phyloP scores from a whole-genome alignment of 2,329 filamentous ascomycete species.

The Daldinia sp. region DNA sequence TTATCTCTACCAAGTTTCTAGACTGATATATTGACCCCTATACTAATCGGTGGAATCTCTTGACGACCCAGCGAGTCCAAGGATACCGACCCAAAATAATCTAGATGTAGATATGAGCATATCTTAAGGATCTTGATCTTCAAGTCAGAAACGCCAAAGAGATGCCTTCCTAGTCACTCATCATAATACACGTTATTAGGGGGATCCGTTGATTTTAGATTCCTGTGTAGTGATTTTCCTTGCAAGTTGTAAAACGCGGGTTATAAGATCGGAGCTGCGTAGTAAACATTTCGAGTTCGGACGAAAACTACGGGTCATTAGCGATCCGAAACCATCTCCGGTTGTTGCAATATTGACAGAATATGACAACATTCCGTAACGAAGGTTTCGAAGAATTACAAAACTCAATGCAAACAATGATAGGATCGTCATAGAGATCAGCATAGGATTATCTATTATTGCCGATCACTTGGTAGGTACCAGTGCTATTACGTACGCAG shows the following conservation, averaged over 20 bases:
- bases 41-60: not conserved
- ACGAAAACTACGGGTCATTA: not conserved
- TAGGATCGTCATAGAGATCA: constrained; percentile 24
- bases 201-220: not conserved
- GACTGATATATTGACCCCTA: not conserved
- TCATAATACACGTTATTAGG: not conserved
- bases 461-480: constrained; percentile 30
- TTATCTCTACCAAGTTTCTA: not conserved
- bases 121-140: not conserved
- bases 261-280: not conserved
- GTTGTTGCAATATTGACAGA: constrained; percentile 6
- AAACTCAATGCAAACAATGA: constrained; percentile 30
- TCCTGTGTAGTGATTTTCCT: not conserved
- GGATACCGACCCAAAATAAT: not conserved
- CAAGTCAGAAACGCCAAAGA: not conserved
- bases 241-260: not conserved
- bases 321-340: not conserved
- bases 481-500: constrained; percentile 7
- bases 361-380: constrained; percentile 20
- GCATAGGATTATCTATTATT: constrained; percentile 1
- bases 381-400: constrained; percentile 21
- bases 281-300: not conserved
- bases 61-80: not conserved
- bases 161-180: not conserved
- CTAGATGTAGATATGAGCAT: not conserved